Evolutionary conservation across 2,329 filamentous ascomycete species (phyloP).

Genomic region (Arthroderma sp.): DNA sequence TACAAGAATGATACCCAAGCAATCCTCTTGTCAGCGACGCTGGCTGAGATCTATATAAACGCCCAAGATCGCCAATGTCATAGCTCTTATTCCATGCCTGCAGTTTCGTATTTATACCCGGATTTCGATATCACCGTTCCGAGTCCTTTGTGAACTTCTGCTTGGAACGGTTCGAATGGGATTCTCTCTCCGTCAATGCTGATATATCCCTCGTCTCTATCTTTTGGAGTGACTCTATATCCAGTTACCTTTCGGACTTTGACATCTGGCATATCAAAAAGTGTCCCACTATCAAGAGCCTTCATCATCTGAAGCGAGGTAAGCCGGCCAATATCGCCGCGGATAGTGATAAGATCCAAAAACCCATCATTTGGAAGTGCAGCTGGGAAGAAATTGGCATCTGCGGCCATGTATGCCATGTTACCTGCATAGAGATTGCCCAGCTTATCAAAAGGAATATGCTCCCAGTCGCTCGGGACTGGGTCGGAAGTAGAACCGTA

Average conservation of each 20-base stretch:
- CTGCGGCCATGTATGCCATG: constrained; percentile 82
- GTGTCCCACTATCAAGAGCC: constrained; percentile 56
- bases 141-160: constrained; percentile 69
- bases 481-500: constrained; percentile 71
- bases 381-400: constrained; percentile 69
- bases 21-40: no score
- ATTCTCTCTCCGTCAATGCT: constrained; percentile 86
- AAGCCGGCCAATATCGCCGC: constrained; percentile 57
- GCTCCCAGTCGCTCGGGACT: constrained; percentile 64
- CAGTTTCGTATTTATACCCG: constrained; percentile 56
- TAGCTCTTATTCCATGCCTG: constrained; percentile 14
- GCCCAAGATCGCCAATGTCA: no score
- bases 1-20: no score
- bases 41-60: no score
- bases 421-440: constrained; percentile 93
- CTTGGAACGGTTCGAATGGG: constrained; percentile 81
- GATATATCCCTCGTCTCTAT: constrained; percentile 65
- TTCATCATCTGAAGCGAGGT: constrained; percentile 58
- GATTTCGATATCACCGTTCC: constrained; percentile 73
- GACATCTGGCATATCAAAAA: constrained; percentile 69
- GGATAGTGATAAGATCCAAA: constrained; percentile 70
- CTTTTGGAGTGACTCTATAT: constrained; percentile 67
- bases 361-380: constrained; percentile 71
- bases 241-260: constrained; percentile 75
- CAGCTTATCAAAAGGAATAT: constrained; percentile 59